These are phyloP conservation scores for Cucurbita moschata DNA, from an alignment of 306 rosid species.

Conservation along the genomic window DNA sequence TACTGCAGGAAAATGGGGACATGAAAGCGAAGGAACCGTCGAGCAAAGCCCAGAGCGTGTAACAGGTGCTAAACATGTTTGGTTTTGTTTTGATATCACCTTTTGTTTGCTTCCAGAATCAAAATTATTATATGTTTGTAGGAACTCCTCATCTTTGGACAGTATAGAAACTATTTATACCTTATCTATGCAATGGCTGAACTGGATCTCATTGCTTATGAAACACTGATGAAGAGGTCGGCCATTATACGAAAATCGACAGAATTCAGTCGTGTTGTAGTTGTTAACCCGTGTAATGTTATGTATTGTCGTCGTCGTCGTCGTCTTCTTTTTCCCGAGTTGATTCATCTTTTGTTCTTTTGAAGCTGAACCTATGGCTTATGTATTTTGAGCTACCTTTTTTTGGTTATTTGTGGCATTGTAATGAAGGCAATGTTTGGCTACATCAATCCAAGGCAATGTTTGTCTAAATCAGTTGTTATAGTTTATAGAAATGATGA, in stretches of 20 bases:
- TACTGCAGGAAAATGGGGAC: conserved; percentile 62
- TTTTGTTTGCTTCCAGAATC: neutral
- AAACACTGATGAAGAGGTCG: conserved; percentile 16
- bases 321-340: neutral
- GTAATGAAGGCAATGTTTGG: neutral
- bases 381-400: neutral
- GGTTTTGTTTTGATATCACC: neutral
- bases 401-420: neutral
- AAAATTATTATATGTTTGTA: neutral
- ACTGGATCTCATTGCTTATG: conserved; percentile 25
- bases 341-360: neutral
- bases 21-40: conserved; percentile 49
- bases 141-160: conserved; percentile 6
- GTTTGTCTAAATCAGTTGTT: neutral
- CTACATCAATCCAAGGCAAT: neutral
- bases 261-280: conserved; percentile 22
- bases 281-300: neutral
- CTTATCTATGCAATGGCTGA: conserved; percentile 35
- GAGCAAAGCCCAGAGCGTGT: conserved; percentile 73
- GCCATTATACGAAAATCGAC: conserved; percentile 17
- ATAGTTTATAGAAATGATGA: no score
- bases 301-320: neutral
- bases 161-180: conserved; percentile 25
- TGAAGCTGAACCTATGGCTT: neutral
- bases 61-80: conserved; percentile 11